Conservation (phyloP, 2,329 filamentous ascomycete genomes). For the Lachnellula hyalina region DNA sequence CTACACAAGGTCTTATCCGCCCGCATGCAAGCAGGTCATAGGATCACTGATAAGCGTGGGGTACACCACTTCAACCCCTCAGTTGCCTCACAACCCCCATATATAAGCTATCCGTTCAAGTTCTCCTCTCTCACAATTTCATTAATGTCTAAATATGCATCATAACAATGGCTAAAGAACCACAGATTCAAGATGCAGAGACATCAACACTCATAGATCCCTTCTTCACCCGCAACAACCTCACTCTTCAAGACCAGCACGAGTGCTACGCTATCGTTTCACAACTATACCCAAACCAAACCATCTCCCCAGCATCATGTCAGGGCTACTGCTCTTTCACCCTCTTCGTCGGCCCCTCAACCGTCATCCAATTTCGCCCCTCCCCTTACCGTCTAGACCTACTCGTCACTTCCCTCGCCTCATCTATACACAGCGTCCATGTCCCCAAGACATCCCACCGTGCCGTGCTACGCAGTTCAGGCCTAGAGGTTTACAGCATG, state of each 20-base stretch:
- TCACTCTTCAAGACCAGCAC: slow-evolving; percentile 14
- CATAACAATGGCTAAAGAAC: not conserved
- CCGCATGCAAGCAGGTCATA: not conserved
- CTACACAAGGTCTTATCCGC: not conserved
- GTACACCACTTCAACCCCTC: not conserved
- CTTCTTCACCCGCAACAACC: slow-evolving; percentile 26
- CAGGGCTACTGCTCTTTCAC: slow-evolving; percentile 52
- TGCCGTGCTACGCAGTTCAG: slow-evolving; percentile 29
- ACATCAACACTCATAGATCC: slow-evolving; percentile 9
- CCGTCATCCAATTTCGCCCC: slow-evolving; percentile 46
- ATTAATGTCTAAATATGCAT: not conserved
- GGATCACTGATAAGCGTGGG: not conserved
- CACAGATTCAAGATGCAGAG: not conserved
- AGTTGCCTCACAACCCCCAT: not conserved
- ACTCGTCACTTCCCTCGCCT: slow-evolving; percentile 34
- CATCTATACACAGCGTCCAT: slow-evolving; percentile 35
- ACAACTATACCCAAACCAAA: slow-evolving; percentile 29
- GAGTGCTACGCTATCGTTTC: slow-evolving; percentile 32
- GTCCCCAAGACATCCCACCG: slow-evolving; percentile 39
- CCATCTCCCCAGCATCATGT: slow-evolving; percentile 31
- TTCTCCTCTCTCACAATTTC: not conserved
- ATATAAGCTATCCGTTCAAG: not conserved
- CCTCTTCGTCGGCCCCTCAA: slow-evolving; percentile 35
- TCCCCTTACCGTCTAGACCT: slow-evolving; percentile 38
- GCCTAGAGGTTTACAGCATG: slow-evolving; percentile 37